Evolutionary conservation across 352 stramenopile genomes (phyloP).

Genomic region (Aphanomyces cochlioides): DNA sequence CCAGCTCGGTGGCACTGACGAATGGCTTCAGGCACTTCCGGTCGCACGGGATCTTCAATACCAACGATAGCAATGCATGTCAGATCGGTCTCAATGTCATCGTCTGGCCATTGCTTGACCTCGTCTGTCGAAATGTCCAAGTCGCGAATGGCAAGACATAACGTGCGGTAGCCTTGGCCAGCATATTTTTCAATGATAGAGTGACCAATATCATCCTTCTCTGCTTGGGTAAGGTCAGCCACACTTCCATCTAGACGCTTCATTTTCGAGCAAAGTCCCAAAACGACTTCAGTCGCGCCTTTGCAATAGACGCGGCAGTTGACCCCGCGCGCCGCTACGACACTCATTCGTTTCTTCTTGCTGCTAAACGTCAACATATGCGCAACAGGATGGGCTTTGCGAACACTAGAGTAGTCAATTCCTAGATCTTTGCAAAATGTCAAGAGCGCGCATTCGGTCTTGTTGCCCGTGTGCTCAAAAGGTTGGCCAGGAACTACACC

Average conservation of each 20-base stretch:
- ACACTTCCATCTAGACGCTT: slow-evolving; percentile 61
- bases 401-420: slow-evolving; percentile 55
- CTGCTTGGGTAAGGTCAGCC: slow-evolving; percentile 42
- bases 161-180: slow-evolving; percentile 73
- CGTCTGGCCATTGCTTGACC: slow-evolving; percentile 63
- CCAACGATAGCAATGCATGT: slow-evolving; percentile 87
- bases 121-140: slow-evolving; percentile 56
- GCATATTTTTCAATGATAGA: slow-evolving; percentile 77
- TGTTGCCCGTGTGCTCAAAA: slow-evolving; percentile 72
- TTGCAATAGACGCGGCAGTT: slow-evolving; percentile 73
- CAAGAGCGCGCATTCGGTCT: slow-evolving; percentile 73
- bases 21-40: slow-evolving; percentile 92
- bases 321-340: slow-evolving; percentile 51
- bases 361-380: slow-evolving; percentile 84
- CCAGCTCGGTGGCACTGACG: slow-evolving; percentile 90
- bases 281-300: slow-evolving; percentile 66
- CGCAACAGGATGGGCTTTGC: slow-evolving; percentile 46
- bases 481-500: slow-evolving; percentile 43
- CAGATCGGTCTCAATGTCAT: slow-evolving; percentile 84
- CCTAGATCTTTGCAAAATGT: slow-evolving; percentile 68
- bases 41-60: slow-evolving; percentile 92
- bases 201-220: slow-evolving; percentile 61
- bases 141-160: slow-evolving; percentile 84
- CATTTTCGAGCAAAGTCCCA: slow-evolving; percentile 66
- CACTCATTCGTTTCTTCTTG: slow-evolving; percentile 80